phyloP scores from a whole-genome alignment of 352 stramenopile genomes.

The Globisporangium orthogonon region DNA sequence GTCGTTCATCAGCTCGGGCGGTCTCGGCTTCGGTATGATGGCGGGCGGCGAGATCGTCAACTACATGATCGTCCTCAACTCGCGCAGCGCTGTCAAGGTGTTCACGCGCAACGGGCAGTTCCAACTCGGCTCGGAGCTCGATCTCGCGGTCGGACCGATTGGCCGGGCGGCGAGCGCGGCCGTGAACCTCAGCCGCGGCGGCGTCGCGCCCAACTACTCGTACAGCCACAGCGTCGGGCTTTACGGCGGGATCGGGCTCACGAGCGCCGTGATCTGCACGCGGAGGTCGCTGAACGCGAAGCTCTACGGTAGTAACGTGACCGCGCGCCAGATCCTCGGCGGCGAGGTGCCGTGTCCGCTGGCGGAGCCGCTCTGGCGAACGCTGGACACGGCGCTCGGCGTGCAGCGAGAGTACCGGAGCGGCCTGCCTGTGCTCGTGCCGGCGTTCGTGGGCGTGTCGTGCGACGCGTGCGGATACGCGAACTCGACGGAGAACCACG shows the following conservation, averaged over 20 bases:
- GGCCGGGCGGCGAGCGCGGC: constrained; percentile 57
- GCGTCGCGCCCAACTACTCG: constrained; percentile 72
- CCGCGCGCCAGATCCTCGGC: constrained; percentile 54
- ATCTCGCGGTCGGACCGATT: constrained; percentile 64
- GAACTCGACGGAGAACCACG: constrained; percentile 35
- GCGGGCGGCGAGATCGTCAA: constrained; percentile 73
- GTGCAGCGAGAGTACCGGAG: constrained; percentile 60
- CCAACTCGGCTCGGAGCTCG: constrained; percentile 66
- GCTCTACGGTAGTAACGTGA: constrained; percentile 58
- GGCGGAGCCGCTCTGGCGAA: constrained; percentile 55
- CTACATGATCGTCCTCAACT: constrained; percentile 81
- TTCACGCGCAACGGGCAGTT: constrained; percentile 76
- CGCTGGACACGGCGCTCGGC: constrained; percentile 52
- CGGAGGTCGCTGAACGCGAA: constrained; percentile 71
- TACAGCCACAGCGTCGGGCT: constrained; percentile 75
- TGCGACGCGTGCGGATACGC: constrained; percentile 53
- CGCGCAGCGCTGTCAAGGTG: constrained; percentile 63
- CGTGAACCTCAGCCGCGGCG: constrained; percentile 50
- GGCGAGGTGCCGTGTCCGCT: constrained; percentile 59
- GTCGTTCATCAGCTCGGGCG: constrained; percentile 61
- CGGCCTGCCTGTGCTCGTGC: constrained; percentile 46
- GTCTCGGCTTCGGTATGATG: constrained; percentile 81
- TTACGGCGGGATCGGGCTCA: constrained; percentile 67
- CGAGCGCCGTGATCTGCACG: constrained; percentile 64
- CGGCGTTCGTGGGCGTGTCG: constrained; percentile 32